Conservation (phyloP, 129 eudicot species). For the Kitagawia praeruptora region DNA sequence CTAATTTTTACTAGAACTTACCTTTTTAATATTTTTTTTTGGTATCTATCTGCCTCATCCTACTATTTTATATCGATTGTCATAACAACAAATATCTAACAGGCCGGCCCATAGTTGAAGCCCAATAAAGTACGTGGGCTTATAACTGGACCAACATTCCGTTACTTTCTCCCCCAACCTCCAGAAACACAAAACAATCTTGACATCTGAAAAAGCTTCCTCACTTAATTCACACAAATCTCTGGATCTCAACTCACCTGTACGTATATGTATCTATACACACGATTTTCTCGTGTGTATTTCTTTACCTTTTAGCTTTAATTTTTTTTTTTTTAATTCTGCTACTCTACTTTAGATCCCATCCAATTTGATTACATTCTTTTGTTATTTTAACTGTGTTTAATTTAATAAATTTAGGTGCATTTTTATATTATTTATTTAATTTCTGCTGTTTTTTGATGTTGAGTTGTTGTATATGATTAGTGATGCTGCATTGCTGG, state of each 20-base stretch:
- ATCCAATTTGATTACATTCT: background rate
- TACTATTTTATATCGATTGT: too few species aligned
- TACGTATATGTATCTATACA: background rate
- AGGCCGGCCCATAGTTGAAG: background rate
- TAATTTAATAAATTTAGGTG: too few species aligned
- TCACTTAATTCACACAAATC: background rate
- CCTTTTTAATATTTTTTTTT: too few species aligned
- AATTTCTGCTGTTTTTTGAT: background rate
- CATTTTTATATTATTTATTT: too few species aligned
- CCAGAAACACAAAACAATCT: background rate
- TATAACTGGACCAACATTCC: background rate
- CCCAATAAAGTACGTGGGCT: background rate
- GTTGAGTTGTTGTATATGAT: background rate
- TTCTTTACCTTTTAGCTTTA: too few species aligned
- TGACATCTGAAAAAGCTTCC: background rate
- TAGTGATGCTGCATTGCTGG: background rate
- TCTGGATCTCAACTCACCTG: background rate
- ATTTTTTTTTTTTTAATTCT: too few species aligned
- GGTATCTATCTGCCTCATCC: too few species aligned
- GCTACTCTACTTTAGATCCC: too few species aligned
- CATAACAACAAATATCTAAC: too few species aligned
- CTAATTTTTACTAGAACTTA: too few species aligned
- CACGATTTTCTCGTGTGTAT: background rate
- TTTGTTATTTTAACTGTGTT: background rate
- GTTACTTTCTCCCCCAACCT: background rate